These are phyloP conservation scores for Paecilomyces niveus DNA, from an alignment of 2,329 filamentous ascomycete genomes.

Conservation along the genomic window DNA sequence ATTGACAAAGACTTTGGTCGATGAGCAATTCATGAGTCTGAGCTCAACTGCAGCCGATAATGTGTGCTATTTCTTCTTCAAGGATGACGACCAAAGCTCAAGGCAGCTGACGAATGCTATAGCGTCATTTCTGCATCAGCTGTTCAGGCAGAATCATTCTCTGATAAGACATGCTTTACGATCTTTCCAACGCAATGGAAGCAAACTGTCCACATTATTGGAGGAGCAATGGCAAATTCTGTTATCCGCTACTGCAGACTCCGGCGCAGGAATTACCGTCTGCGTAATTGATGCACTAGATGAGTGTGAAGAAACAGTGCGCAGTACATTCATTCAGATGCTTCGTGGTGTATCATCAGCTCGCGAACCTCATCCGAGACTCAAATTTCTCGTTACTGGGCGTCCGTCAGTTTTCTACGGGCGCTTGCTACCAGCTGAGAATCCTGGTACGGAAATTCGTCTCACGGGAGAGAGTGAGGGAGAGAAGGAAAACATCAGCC, in stretches of 20 bases:
- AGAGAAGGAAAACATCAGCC: background rate
- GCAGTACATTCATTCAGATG: background rate
- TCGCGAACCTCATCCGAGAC: background rate
- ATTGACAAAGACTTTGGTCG: constrained; percentile 12
- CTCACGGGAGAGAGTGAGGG: background rate
- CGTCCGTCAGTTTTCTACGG: background rate
- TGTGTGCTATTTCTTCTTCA: constrained; percentile 4
- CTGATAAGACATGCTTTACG: background rate
- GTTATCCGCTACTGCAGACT: background rate
- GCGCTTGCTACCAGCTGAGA: background rate
- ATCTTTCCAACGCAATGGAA: background rate
- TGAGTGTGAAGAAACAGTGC: background rate
- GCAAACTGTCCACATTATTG: background rate
- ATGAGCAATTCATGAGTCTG: background rate
- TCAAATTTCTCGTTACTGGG: constrained; percentile 2
- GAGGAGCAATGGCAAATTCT: background rate
- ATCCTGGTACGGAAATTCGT: background rate
- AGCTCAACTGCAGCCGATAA: background rate
- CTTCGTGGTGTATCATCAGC: background rate
- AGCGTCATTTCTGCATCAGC: background rate
- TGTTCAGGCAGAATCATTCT: background rate
- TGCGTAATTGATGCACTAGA: background rate
- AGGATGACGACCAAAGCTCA: background rate
- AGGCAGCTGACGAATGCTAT: background rate
- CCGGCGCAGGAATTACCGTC: background rate